These are phyloP conservation scores for Paraglomus brasilianum DNA, from an alignment of 192 early-diverging fungal species.

Conservation along the genomic window DNA sequence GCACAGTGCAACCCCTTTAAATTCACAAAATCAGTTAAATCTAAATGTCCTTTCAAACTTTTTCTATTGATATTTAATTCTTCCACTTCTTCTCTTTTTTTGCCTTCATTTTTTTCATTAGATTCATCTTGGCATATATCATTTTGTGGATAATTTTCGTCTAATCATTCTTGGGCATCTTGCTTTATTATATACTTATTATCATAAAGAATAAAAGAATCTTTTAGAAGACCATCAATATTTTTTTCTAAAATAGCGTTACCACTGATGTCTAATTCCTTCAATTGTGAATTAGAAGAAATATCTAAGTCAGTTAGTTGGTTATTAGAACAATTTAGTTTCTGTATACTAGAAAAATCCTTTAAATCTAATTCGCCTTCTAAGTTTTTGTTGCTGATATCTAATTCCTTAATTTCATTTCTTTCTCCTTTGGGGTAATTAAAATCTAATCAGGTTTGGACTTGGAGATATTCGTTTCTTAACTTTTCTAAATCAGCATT, in stretches of 20 bases:
- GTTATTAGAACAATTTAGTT: not conserved
- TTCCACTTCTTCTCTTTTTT: not conserved
- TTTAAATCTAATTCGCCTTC: not conserved
- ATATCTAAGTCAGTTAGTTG: not conserved
- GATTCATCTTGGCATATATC: too few species aligned
- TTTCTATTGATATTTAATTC: constrained; percentile 2
- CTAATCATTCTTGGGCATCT: constrained; percentile 11
- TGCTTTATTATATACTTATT: not conserved
- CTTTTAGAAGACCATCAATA: too few species aligned
- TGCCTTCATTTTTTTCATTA: too few species aligned
- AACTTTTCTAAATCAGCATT: too few species aligned
- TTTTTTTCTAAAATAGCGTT: too few species aligned
- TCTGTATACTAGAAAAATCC: constrained; percentile 4
- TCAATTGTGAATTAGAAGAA: too few species aligned
- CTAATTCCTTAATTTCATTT: not conserved
- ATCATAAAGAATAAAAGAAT: too few species aligned
- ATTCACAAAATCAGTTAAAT: constrained; percentile 15
- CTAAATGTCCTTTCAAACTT: constrained; percentile 5
- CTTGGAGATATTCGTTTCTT: too few species aligned
- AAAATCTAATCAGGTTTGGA: not conserved
- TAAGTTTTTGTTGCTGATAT: not conserved
- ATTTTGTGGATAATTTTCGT: not conserved
- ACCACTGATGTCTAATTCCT: too few species aligned
- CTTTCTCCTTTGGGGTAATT: constrained; percentile 7
- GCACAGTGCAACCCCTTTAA: not conserved